These are phyloP conservation scores for Didymella segeticola DNA, from an alignment of 2,329 filamentous ascomycete genomes.

Conservation along the genomic window DNA sequence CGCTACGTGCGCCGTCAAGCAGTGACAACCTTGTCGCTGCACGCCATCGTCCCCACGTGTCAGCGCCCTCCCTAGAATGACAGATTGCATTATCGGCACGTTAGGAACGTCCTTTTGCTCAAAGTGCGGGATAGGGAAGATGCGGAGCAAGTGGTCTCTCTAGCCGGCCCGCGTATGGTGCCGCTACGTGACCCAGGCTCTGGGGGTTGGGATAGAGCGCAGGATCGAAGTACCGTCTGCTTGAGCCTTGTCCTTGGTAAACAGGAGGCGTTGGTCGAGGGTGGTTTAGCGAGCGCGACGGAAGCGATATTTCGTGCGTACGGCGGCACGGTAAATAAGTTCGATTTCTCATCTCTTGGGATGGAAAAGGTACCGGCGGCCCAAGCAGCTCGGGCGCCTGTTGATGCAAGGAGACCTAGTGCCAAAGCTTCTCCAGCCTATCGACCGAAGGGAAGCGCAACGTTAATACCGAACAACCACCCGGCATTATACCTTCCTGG, in stretches of 20 bases:
- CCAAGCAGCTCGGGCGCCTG: constrained; percentile 16
- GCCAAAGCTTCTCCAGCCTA: constrained; percentile 18
- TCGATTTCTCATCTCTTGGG: constrained; percentile 17
- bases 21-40: constrained; percentile 24
- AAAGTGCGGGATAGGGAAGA: constrained; percentile 2
- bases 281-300: constrained; percentile 5
- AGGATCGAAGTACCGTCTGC: background rate
- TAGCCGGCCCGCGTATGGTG: constrained; percentile 16
- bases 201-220: background rate
- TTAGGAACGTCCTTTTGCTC: background rate
- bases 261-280: constrained; percentile 1
- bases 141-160: constrained; percentile 11
- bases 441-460: constrained; percentile 16
- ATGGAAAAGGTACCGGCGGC: constrained; percentile 16
- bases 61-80: constrained; percentile 18
- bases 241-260: background rate
- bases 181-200: constrained; percentile 11
- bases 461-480: constrained; percentile 20
- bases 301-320: constrained; percentile 14
- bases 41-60: constrained; percentile 28
- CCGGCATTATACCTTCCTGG: constrained; percentile 9
- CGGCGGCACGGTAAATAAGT: constrained; percentile 16
- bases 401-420: constrained; percentile 20
- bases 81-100: constrained; percentile 14
- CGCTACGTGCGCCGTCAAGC: constrained; percentile 19